Evolutionary conservation across 1,284 basidiomycete genomes (phyloP), one percentile per base, ranked within the genome.

Genomic region (Sanghuangporus sanghuang): DNA sequence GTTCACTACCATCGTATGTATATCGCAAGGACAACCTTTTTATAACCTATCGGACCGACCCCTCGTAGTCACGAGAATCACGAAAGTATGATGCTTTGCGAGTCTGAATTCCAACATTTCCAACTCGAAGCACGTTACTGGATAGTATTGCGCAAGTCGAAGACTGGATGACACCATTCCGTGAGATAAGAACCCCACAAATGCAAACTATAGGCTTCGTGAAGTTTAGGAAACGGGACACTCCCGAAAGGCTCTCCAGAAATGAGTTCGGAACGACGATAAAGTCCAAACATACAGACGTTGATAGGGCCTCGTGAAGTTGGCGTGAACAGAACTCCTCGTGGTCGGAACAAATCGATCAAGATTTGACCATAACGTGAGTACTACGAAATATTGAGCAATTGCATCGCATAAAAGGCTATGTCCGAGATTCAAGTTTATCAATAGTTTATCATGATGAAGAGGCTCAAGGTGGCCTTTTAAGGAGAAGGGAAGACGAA

Each of bases 131-230:
- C 18, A 14, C 54, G 42, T 14, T n/a, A 62, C 36, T 56, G 38
- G 49, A 32, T 52, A 16, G 16, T 39, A n/a, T 62, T 65, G 64
- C 64, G 64, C 50, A n/a, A 61, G 46, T 38, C 23, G 64, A 65
- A 57, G 54, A 16, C 27, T 36, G 27, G 48, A 65, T 65, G 36
- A 50, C 60, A 62, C 59, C 64, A 64, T 48, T 21, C 21, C 50
- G 42, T 59, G 61, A 46, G 61, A 62, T 56, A 59, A 16, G 53
- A 39, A 16, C 36, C 23, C 27, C 53, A 36, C 53, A n/a, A 54
- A 12, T 14, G 14, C 14, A 32, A 36, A 36, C 14, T 36, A 49
- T 9, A 49, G 21, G 14, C 35, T 54, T n/a, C 14, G 14, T 11
- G 32, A 54, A 36, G 14, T 38, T 23, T 7, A 32, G 49, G 23